phyloP scores from a whole-genome alignment of 805 yeast genomes.

The Ogataea henricii region DNA sequence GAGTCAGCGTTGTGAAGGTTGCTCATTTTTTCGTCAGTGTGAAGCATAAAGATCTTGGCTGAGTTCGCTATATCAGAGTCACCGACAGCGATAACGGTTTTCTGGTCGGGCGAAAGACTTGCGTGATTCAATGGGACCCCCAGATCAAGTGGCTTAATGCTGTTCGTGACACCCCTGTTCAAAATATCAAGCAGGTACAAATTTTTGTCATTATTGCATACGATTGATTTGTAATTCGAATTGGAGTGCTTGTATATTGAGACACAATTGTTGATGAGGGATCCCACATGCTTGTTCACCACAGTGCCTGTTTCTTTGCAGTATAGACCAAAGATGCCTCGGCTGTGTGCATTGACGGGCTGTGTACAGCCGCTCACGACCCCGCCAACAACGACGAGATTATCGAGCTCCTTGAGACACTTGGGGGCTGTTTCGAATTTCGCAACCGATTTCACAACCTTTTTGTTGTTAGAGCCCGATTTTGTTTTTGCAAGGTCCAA shows the following conservation, averaged over 20 bases:
- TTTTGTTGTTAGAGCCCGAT: constrained; percentile 21
- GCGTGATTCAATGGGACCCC: constrained; percentile 78
- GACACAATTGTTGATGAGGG: constrained; percentile 82
- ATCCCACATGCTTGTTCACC: constrained; percentile 65
- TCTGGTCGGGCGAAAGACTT: constrained; percentile 62
- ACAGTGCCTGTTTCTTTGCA: constrained; percentile 50
- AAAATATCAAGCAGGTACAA: constrained; percentile 65
- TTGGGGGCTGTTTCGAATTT: constrained; percentile 68
- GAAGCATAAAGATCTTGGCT: constrained; percentile 59
- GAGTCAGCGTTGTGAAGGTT: constrained; percentile 39
- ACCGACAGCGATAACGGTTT: constrained; percentile 68
- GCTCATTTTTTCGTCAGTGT: constrained; percentile 38
- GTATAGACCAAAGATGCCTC: constrained; percentile 66
- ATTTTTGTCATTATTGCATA: constrained; percentile 82
- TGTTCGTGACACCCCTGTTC: constrained; percentile 41
- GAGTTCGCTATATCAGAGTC: constrained; percentile 46
- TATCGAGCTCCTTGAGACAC: constrained; percentile 64
- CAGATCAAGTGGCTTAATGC: constrained; percentile 41
- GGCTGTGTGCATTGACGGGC: constrained; percentile 38
- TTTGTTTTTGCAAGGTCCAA: constrained; percentile 6
- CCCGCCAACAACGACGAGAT: constrained; percentile 52
- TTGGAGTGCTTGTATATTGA: constrained; percentile 47
- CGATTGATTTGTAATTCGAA: constrained; percentile 54
- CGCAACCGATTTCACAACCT: constrained; percentile 40
- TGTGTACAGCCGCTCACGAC: constrained; percentile 32